Conservation (phyloP, 2,329 filamentous ascomycete species). For the Trichoderma simmonsii region DNA sequence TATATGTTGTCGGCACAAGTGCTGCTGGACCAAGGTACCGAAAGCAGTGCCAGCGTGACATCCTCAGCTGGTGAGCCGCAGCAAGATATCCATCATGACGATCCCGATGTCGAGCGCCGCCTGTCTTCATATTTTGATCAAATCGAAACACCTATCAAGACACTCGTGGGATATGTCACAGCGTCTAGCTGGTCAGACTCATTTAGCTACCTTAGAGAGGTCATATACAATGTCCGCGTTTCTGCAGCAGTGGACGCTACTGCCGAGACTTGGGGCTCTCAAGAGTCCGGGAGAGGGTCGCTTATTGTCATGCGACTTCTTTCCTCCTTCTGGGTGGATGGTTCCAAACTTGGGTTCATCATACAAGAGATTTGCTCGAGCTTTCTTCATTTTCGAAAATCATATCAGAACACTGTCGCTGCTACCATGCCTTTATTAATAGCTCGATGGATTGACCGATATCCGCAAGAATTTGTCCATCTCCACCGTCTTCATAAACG, state of each 20-base stretch:
- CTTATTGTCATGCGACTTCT: slow-evolving; percentile 57
- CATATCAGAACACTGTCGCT: slow-evolving; percentile 62
- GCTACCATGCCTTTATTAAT: slow-evolving; percentile 61
- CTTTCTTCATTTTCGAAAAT: slow-evolving; percentile 63
- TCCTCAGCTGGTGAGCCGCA: slow-evolving; percentile 24
- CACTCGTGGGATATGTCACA: slow-evolving; percentile 61
- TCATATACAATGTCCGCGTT: slow-evolving; percentile 50
- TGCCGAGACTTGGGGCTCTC: slow-evolving; percentile 34
- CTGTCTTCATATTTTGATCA: slow-evolving; percentile 39
- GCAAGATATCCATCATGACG: slow-evolving; percentile 21
- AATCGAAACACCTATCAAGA: slow-evolving; percentile 54
- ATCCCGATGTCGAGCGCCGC: slow-evolving; percentile 24
- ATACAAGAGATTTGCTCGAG: slow-evolving; percentile 65
- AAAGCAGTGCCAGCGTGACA: slow-evolving; percentile 37
- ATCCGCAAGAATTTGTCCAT: slow-evolving; percentile 61
- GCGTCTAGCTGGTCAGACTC: slow-evolving; percentile 61
- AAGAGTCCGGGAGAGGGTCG: slow-evolving; percentile 51
- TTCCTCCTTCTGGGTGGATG: slow-evolving; percentile 63
- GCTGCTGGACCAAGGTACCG: slow-evolving; percentile 52
- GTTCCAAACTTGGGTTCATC: slow-evolving; percentile 56
- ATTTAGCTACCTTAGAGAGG: slow-evolving; percentile 56
- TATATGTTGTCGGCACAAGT: slow-evolving; percentile 55
- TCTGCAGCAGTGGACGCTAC: slow-evolving; percentile 39
- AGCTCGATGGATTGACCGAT: slow-evolving; percentile 62
- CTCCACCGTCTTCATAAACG: slow-evolving; percentile 59